Base-by-base conservation (phyloP, 345 rosid genomes). In the Boechera stricta region DNA sequence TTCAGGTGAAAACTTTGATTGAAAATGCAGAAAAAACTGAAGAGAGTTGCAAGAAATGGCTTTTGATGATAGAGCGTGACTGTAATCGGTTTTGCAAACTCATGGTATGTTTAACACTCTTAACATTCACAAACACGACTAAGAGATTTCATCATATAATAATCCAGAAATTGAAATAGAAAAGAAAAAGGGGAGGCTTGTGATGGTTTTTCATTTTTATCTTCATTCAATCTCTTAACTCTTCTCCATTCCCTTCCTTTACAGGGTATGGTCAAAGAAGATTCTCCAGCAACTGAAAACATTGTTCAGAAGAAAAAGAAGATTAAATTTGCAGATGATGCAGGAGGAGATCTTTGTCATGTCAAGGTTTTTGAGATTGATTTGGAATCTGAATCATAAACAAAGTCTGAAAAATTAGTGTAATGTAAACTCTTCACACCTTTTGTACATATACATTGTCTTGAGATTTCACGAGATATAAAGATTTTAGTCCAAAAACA, bases 271-370 rank as follows among this genome's bases (percentile, higher is more conserved):
- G 79, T 86, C 3, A 85, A 65, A 66, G 84, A 79, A 5, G 69
- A 78, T 47, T 56, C 80, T 69, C 28, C 79, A 45, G 72, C 64
- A 52, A 41, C 82, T 24, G 80, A 76, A 64, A 79, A 80, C 67
- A 39, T 47, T 61, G 79, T 29, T 63, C 84, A 80, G 75, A 80
- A 82, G 87, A 83, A 83, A 56, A 91, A 81, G 83, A 91, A 88
- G 87, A 91, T 94, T 39, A 82, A 65, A 36, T 94, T 94, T 77
- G 97, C 98, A 15, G 97, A 94, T 64, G 98, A 94, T 80, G 89
- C 86, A 41, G 97, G 98, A 51, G 92, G 90, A 69, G 78, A 85
- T 77, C 90, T 94, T 32, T 90, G 92, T 57, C 86, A 94, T 76
- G 84, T 94, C 80, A 90, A 85, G 85, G 84, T 88, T 60, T 86